Conservation (phyloP, 257 asterid species). For the Solanum verrucosum region DNA sequence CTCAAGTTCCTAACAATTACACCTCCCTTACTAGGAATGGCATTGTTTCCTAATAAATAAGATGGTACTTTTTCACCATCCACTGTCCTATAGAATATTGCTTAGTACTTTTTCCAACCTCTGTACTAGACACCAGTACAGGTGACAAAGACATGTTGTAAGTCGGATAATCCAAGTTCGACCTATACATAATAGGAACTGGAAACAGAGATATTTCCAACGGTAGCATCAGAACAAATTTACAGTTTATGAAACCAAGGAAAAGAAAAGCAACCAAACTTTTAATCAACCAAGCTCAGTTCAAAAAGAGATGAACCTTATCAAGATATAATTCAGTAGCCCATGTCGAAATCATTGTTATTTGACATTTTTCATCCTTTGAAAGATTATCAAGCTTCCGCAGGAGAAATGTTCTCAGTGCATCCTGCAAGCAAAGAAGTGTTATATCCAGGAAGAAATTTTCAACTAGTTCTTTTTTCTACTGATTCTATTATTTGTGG, state of each 20-base stretch:
- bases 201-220: background rate
- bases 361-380: constrained; percentile 90
- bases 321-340: constrained; percentile 87
- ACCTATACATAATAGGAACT: background rate
- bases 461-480: background rate
- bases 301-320: constrained; percentile 42
- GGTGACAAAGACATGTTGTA: background rate
- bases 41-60: background rate
- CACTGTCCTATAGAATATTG: background rate
- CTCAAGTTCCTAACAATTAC: background rate
- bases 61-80: background rate
- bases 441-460: background rate
- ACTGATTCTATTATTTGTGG: background rate
- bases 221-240: background rate
- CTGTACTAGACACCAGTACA: background rate
- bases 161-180: background rate
- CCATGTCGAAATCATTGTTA: constrained; percentile 97
- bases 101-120: background rate
- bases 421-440: constrained; percentile 53
- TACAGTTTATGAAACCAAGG: background rate
- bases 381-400: constrained; percentile 86
- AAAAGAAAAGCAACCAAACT: background rate
- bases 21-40: background rate
- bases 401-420: constrained; percentile 84
- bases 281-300: background rate